Base-by-base conservation (phyloP, 768 basidiomycete genomes). In the Calocybe cyanea region DNA sequence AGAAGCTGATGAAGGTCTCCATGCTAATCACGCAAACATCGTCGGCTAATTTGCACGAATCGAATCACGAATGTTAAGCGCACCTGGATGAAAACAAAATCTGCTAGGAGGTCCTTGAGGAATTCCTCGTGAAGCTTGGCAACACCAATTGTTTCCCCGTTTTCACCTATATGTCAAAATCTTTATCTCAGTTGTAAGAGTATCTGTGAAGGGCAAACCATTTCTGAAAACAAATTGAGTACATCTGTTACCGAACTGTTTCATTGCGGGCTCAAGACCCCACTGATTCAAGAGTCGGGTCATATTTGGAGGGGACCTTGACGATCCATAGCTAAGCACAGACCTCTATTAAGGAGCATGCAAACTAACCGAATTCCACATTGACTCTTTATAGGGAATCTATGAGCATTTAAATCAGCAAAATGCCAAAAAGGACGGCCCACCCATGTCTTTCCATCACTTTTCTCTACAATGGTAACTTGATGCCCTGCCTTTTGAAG, bases 401-500 rank as follows among this genome's bases (percentile, higher is more conserved):
- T 8, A 7, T 31, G 24, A 13, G 24, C 18, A 20, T 13, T 13
- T 19, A 38, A 28, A 18, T 20, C 36, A n/a, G n/a, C n/a, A n/a
- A n/a, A n/a, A n/a, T n/a, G n/a, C n/a, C n/a, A n/a, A n/a, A n/a
- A n/a, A n/a, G n/a, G 11, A 43, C 2, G n/a, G 56, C 70, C 51
- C 53, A 73, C 72, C 54, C 57, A 63, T n/a, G 66, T 59, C n/a
- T 65, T 65, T 13, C 71, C 72, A 45, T 69, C 65, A 14, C 59
- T 62, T 48, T 69, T 64, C 56, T 85, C 83, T 17, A 84, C 58
- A 2, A 85, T 71, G 2, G 72, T 63, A n/a, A 83, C 82, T 24
- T 67, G 63, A 61, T 85, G 83, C 5, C 83, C 83, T 5, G 74
- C 74, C 53, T 70, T 72, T 36, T 69, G 69, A 33, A 85, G 66